These are phyloP conservation scores for Lumnitzera littorea DNA, from an alignment of 345 rosid species.

Conservation along the genomic window DNA sequence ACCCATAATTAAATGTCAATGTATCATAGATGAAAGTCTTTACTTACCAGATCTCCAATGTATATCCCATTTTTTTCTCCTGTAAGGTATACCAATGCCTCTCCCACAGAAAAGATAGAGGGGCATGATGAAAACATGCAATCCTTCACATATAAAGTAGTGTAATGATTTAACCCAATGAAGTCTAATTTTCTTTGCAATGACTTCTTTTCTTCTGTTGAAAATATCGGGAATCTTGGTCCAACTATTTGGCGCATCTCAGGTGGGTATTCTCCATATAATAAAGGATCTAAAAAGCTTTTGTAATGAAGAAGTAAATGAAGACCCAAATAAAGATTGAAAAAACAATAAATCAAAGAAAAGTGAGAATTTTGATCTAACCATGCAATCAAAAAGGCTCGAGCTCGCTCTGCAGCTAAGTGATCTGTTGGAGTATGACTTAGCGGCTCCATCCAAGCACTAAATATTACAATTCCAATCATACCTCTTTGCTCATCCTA, in stretches of 20 bases:
- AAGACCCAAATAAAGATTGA: not conserved
- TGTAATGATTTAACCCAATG: slow-evolving; percentile 17
- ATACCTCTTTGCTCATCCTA: slow-evolving; percentile 24
- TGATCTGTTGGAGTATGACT: slow-evolving; percentile 15
- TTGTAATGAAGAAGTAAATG: not conserved
- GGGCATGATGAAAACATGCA: slow-evolving; percentile 7
- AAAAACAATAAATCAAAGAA: not conserved
- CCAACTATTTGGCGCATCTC: slow-evolving; percentile 12
- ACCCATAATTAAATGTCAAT: too few relatives aligned
- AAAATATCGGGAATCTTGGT: not conserved
- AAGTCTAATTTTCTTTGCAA: slow-evolving; percentile 6
- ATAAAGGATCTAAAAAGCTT: slow-evolving; percentile 13
- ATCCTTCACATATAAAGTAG: slow-evolving; percentile 5
- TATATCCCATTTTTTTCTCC: slow-evolving; percentile 8
- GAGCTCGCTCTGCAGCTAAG: slow-evolving; percentile 20
- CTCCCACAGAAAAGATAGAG: not conserved
- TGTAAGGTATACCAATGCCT: slow-evolving; percentile 5
- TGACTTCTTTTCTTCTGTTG: slow-evolving; percentile 5
- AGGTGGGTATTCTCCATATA: slow-evolving; percentile 10
- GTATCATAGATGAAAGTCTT: too few relatives aligned
- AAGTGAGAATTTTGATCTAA: not conserved
- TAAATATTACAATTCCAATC: slow-evolving; percentile 18
- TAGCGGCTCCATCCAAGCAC: slow-evolving; percentile 18
- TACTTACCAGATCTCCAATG: slow-evolving; percentile 1
- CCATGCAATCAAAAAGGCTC: slow-evolving; percentile 15